A percentile compares a stretch with the other conserved stretches of the same genome.
Conservation (phyloP, 2,329 filamentous ascomycete genomes). For the Ophiostoma piceae region DNA sequence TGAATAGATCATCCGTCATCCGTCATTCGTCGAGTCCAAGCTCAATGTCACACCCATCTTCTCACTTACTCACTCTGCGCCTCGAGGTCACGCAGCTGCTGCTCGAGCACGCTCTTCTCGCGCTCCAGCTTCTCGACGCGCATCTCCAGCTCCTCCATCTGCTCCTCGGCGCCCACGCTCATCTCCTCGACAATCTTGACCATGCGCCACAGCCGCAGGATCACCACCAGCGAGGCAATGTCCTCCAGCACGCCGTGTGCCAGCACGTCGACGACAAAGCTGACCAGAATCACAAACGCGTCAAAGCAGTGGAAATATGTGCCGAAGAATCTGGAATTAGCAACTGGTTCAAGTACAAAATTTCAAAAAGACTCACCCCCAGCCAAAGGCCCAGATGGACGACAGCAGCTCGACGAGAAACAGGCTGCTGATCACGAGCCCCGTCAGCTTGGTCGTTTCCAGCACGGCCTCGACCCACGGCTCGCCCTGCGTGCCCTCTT, state of each 20-base stretch:
- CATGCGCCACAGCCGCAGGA: slow-evolving; percentile 62
- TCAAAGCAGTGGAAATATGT: slow-evolving; percentile 61
- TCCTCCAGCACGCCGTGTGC: slow-evolving; percentile 57
- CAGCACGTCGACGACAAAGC: slow-evolving; percentile 58
- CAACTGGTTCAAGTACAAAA: no score
- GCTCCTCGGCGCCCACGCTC: slow-evolving; percentile 56
- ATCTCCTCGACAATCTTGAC: slow-evolving; percentile 68
- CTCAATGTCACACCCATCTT: no score
- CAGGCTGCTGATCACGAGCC: slow-evolving; percentile 56
- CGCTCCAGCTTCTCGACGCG: slow-evolving; percentile 48
- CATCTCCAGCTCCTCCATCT: slow-evolving; percentile 53
- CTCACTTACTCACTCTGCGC: background rate
- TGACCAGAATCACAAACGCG: slow-evolving; percentile 55
- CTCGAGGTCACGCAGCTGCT: slow-evolving; percentile 19
- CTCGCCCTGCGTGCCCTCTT: slow-evolving; percentile 35
- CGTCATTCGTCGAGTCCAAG: no score
- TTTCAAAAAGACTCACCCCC: no score
- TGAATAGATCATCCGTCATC: no score
- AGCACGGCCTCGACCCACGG: slow-evolving; percentile 40
- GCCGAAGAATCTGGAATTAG: slow-evolving; percentile 54
- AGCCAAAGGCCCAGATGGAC: slow-evolving; percentile 55
- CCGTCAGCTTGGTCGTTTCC: slow-evolving; percentile 44
- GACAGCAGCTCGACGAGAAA: slow-evolving; percentile 60
- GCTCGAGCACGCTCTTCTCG: slow-evolving; percentile 39
- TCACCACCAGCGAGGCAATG: slow-evolving; percentile 60